Conservation (phyloP, 352 stramenopile species). For the Phytophthora sp. region DNA sequence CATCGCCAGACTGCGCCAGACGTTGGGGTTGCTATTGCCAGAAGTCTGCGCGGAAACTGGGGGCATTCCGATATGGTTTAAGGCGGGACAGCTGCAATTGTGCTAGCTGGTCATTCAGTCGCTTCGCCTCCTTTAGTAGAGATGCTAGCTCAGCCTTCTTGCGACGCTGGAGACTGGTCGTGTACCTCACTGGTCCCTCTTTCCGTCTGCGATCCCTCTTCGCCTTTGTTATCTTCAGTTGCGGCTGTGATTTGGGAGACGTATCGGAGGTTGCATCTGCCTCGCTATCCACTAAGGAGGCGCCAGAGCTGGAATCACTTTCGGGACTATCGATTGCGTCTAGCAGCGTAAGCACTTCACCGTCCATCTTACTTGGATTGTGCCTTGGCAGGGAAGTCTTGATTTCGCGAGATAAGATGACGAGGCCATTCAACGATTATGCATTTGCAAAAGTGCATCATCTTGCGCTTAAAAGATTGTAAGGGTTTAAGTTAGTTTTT, state of each 20-base stretch:
- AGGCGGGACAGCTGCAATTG: slow-evolving; percentile 10
- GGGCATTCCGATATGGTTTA: not conserved
- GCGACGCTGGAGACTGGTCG: slow-evolving; percentile 25
- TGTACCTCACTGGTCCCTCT: slow-evolving; percentile 25
- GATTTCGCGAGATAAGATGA: not conserved
- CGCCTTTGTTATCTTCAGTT: slow-evolving; percentile 1
- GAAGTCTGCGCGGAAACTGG: not conserved
- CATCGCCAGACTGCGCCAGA: slow-evolving; percentile 18
- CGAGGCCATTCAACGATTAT: slow-evolving; percentile 3
- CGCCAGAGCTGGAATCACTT: slow-evolving; percentile 16
- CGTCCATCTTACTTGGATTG: slow-evolving; percentile 1
- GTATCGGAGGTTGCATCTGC: not conserved
- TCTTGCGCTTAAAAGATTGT: no score
- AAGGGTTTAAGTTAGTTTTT: no score
- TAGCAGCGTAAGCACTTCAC: slow-evolving; percentile 17
- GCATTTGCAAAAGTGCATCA: slow-evolving; percentile 5
- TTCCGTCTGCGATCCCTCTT: slow-evolving; percentile 25
- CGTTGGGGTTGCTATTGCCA: not conserved
- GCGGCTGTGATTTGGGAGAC: not conserved
- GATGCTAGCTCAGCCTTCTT: slow-evolving; percentile 26
- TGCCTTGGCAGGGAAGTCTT: not conserved
- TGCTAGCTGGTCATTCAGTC: slow-evolving; percentile 17
- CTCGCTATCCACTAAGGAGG: not conserved
- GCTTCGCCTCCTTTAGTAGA: slow-evolving; percentile 12
- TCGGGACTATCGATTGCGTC: slow-evolving; percentile 14